Base-by-base conservation (phyloP, 192 early-diverging fungal species). In the Backusella tuberculispora region DNA sequence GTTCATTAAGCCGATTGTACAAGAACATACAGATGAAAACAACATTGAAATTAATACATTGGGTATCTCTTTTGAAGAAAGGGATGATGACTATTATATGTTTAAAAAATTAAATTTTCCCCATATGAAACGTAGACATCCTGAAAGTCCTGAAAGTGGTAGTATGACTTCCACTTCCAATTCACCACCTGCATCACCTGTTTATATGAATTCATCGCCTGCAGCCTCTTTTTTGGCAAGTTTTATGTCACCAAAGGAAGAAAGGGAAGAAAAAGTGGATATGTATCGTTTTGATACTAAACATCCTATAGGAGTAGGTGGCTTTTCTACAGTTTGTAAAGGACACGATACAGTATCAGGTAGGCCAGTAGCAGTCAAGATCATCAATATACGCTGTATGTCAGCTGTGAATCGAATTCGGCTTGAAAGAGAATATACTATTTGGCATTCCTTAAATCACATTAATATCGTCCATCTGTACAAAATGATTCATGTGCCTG, bases 291-390 rank as follows among this genome's bases (percentile, higher is more conserved):
- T 88, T 74, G 77, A 90, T n/a, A 77, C 94, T 44, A 88, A 88
- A 48, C 81, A 84, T 44, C 76, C 89, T 19, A 87, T 96, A 77
- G 94, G 93, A 7, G 79, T 83, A 53, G 94, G 94, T 40, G 90
- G 92, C 12, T 96, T 94, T 71, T 92, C 92, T 13, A 75, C 85
- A 15, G 94, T 96, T 14, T 89, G 90, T 46, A 88, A 92, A 76
- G 94, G 86, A 29, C 78, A 68, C 45, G 78, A 78, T 40, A 84
- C 86, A 8, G 81, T 78, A 26, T 76, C 83, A 65, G 63, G 45
- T 17, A 74, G 81, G 60, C 82, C 69, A 53, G 88, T 90, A 1
- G 94, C 92, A 1, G 78, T 93, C 79, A 95, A 95, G 81, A 83
- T 94, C 46, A 86, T 93, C 71, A 85, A 79, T 67, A 78, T 60